Evolutionary conservation across 1,284 basidiomycete genomes (phyloP).

Genomic region (Schizopora paradoxa): DNA sequence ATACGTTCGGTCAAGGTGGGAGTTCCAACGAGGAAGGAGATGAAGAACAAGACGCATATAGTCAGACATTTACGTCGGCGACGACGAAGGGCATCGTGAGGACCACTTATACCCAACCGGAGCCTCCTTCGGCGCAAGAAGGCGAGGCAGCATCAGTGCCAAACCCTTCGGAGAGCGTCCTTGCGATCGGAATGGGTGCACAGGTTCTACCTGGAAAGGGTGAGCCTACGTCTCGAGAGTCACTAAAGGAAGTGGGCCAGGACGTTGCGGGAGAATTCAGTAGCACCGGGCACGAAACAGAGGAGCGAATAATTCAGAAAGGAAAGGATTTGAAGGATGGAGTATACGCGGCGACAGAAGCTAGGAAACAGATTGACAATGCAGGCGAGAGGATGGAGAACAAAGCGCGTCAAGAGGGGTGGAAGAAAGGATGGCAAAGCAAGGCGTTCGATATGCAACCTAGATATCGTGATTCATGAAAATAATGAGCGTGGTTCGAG

Average conservation of each 20-base stretch:
- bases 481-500: too few species aligned
- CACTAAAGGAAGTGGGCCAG: constrained; percentile 23
- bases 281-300: not conserved
- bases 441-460: constrained; percentile 22
- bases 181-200: constrained; percentile 39
- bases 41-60: constrained; percentile 15
- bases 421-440: constrained; percentile 23
- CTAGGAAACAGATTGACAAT: constrained; percentile 23
- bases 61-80: constrained; percentile 24
- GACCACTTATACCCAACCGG: constrained; percentile 27
- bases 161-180: constrained; percentile 27
- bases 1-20: constrained; percentile 17
- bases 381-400: constrained; percentile 24
- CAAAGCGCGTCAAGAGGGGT: constrained; percentile 18
- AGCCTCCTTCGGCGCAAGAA: constrained; percentile 7
- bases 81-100: constrained; percentile 36
- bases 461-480: too few species aligned
- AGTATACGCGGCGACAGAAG: constrained; percentile 22
- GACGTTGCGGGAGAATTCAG: constrained; percentile 16
- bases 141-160: constrained; percentile 13
- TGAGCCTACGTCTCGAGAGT: constrained; percentile 31
- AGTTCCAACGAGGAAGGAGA: constrained; percentile 17
- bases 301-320: constrained; percentile 2
- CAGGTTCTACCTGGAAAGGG: constrained; percentile 43
- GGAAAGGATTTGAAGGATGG: constrained; percentile 2